Conservation (phyloP, 352 stramenopile species). For the Sclerospora graminicola region DNA sequence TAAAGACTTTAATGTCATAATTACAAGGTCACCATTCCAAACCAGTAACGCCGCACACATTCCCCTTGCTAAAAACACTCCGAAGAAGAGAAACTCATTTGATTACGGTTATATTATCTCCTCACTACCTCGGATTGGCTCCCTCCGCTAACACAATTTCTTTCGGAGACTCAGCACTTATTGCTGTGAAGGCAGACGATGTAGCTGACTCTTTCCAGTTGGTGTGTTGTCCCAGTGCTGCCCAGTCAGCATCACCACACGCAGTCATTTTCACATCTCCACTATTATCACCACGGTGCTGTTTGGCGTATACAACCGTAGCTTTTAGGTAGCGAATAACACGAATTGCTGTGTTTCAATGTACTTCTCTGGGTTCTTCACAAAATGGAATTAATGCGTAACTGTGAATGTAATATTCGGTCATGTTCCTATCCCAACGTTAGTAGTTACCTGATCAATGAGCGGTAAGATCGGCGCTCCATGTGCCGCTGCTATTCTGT, state of each 20-base stretch:
- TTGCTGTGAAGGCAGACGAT: too few relatives aligned
- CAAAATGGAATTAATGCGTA: not conserved
- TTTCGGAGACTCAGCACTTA: too few relatives aligned
- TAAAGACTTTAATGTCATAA: too few relatives aligned
- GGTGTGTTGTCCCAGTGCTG: too few relatives aligned
- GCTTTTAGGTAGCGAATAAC: constrained; percentile 18
- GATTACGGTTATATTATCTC: too few relatives aligned
- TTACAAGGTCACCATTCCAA: too few relatives aligned
- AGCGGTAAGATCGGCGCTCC: not conserved
- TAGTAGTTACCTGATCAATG: not conserved
- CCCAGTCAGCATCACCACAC: not conserved
- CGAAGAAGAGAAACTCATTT: too few relatives aligned
- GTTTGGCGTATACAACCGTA: not conserved
- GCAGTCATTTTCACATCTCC: not conserved
- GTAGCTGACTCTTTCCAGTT: too few relatives aligned
- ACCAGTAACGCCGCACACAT: too few relatives aligned
- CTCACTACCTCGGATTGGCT: too few relatives aligned
- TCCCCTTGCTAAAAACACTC: too few relatives aligned
- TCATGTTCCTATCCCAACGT: not conserved
- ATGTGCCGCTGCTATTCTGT: not conserved
- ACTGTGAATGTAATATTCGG: constrained; percentile 13
- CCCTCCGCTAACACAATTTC: too few relatives aligned
- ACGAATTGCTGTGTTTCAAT: constrained; percentile 16
- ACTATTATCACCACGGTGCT: not conserved
- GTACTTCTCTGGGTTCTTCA: not conserved